Base-by-base conservation (phyloP, 306 rosid species). In the Ormosia emarginata region DNA sequence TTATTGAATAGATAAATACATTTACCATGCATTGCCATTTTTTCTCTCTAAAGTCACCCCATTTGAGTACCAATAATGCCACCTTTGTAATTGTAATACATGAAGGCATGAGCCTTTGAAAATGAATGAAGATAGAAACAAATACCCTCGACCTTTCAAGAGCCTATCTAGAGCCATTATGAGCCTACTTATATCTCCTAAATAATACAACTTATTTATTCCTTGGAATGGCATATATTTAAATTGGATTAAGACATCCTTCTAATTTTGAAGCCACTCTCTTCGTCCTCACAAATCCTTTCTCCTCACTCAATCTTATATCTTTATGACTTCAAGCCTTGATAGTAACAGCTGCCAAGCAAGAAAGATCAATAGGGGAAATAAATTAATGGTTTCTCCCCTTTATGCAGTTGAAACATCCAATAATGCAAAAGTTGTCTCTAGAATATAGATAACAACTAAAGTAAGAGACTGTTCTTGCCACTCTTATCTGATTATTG, bases 71-170 rank as follows among this genome's bases (percentile, higher is more conserved):
- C 75, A 78, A 66, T 36, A 50, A 53, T 50, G 75, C 14, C 39
- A 18, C 39, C 41, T 78, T 77, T 74, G 39, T 15, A 64, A 77
- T 77, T 74, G 39, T 15, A 64, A 77, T 36, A 49, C 50, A 65
- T n/a, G 37, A 15, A 36, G 40, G 29, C 29, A 53, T 53, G 30
- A n/a, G 59, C 59, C 2, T 6, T 15, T 3, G 8, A 33, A 63
- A 46, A 43, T 62, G 29, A 63, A 77, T 18, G 73, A 37, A 32
- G 62, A 49, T 11, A 32, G 15, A 15, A 52, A 52, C 24, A 24
- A 4, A 37, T 34, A 7, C 44, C 49, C 49, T 34, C 9, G 50
- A 72, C 79, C n/a, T 40, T 37, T 74, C 24, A 74, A 74, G 3
- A 57, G 9, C 53, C 39, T 74, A 39, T 17, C 7, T 37, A 4